Evolutionary conservation across 2,329 filamentous ascomycete genomes (phyloP), one percentile per base, ranked within the genome.

Genomic region (Cladosporium sphaerospermum): DNA sequence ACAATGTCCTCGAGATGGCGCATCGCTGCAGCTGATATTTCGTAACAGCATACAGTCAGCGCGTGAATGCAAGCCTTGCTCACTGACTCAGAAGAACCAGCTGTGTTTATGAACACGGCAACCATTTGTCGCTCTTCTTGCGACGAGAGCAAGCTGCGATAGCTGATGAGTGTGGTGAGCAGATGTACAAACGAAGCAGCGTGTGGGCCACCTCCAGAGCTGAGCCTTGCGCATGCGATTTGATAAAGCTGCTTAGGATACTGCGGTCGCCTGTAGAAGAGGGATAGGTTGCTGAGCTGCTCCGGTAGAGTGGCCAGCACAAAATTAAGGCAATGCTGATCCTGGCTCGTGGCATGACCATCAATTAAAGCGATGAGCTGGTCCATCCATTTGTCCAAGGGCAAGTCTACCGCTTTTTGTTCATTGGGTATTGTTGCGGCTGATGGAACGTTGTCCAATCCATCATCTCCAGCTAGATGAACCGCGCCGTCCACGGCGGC

Each of bases 21-120:
- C 65, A 86, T 89, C 48, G 91, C 88, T 10, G 92, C 92, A 14
- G 87, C 79, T 2, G 93, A 91, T 23, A 96, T 80, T 69, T 99
- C 93, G 64, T 96, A 90, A 67, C 91, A 96, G 73, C 92, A 97
- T 56, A 99, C 86, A 0, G 90, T 91, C 16, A 99, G 75, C 0
- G 92, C 92, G 68, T 99, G 92, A 50, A 99, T 96, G 70, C 93
- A 99, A 57, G 84, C 88, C 64, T 91, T 93, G 16, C 90, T 89
- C 52, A 89, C 95, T 58, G 87, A 82, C 43, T 69, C 67, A 43
- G 65, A 61, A 6, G 66, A 63, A 11, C 67, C 67, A 54, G 97
- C 88, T 2, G 92, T 92, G 53, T 86, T 80, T 60, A 95, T 83
- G 65, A 99, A 96, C 0, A 88, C 83, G 59, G 85, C 84, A 23